These are phyloP conservation scores for Paspalum vaginatum DNA, from an alignment of 176 grass and related monocot genomes.

Conservation along the genomic window DNA sequence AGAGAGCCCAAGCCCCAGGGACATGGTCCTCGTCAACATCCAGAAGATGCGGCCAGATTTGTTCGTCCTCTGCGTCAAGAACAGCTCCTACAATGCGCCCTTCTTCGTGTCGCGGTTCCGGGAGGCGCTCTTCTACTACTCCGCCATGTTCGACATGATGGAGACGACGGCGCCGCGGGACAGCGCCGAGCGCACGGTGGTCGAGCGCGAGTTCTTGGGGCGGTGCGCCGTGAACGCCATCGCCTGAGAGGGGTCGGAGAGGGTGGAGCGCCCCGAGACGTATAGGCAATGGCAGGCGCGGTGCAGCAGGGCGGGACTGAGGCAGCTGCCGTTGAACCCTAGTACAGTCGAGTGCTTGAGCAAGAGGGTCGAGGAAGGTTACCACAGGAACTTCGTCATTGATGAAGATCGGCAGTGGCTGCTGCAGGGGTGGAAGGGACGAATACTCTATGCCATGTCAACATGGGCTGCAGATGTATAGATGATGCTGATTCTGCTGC, in stretches of 20 bases:
- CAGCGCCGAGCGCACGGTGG: not conserved
- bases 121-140: slow-evolving; percentile 42
- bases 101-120: slow-evolving; percentile 48
- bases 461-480: slow-evolving; percentile 31
- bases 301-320: slow-evolving; percentile 25
- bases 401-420: slow-evolving; percentile 43
- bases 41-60: slow-evolving; percentile 37
- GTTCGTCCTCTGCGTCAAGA: slow-evolving; percentile 20
- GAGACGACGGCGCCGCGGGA: slow-evolving; percentile 37
- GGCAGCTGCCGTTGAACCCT: slow-evolving; percentile 17
- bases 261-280: slow-evolving; percentile 47
- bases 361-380: slow-evolving; percentile 2
- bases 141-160: slow-evolving; percentile 35
- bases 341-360: not conserved
- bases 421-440: slow-evolving; percentile 50
- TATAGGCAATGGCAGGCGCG: slow-evolving; percentile 47
- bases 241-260: slow-evolving; percentile 42
- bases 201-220: slow-evolving; percentile 33
- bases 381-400: slow-evolving; percentile 47
- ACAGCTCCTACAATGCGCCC: slow-evolving; percentile 26
- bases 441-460: slow-evolving; percentile 35
- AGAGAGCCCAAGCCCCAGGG: slow-evolving; percentile 32
- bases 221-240: slow-evolving; percentile 35
- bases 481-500: too few relatives aligned
- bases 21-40: slow-evolving; percentile 41